Evolutionary conservation across 2,329 filamentous ascomycete species (phyloP).

Genomic region (Leptographium flavum): DNA sequence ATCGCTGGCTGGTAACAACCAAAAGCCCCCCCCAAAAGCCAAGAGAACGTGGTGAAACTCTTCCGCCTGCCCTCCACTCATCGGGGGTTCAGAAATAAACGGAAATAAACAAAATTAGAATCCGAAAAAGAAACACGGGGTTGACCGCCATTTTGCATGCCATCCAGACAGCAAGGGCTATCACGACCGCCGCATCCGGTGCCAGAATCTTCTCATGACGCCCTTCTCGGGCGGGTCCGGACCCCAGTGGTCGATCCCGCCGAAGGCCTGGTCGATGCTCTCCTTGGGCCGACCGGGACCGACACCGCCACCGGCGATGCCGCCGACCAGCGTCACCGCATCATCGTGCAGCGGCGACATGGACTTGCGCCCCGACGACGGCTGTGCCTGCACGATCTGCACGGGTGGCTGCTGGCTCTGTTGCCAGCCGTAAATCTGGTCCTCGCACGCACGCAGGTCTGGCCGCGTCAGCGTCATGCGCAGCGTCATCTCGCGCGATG

Average conservation of each 20-base stretch:
- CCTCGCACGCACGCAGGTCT: slow-evolving; percentile 65
- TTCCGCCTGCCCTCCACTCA: background rate
- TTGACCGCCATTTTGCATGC: background rate
- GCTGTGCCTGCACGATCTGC: too few relatives aligned
- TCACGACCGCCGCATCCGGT: slow-evolving; percentile 36
- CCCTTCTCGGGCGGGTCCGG: slow-evolving; percentile 32
- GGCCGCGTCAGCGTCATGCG: slow-evolving; percentile 90
- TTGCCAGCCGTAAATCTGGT: slow-evolving; percentile 59
- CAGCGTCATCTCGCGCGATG: slow-evolving; percentile 80
- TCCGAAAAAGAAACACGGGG: background rate
- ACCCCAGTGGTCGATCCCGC: slow-evolving; percentile 37
- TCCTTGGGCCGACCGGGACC: slow-evolving; percentile 28
- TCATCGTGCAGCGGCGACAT: slow-evolving; percentile 8
- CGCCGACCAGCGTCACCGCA: slow-evolving; percentile 13
- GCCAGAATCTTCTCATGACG: slow-evolving; percentile 50
- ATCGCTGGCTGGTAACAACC: slow-evolving; percentile 5
- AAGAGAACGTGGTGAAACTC: background rate
- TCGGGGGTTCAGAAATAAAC: background rate
- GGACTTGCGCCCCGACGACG: slow-evolving; percentile 12
- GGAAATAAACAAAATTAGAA: background rate
- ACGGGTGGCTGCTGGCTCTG: slow-evolving; percentile 16
- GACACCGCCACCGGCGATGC: slow-evolving; percentile 15
- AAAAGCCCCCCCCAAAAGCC: too few relatives aligned
- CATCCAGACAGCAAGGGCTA: background rate
- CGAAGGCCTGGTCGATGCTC: slow-evolving; percentile 38